A percentile compares a stretch with the other conserved stretches of the same genome.
phyloP scores from a whole-genome alignment of 371 early-diverging fungal genomes.

The Funneliformis caledonium region DNA sequence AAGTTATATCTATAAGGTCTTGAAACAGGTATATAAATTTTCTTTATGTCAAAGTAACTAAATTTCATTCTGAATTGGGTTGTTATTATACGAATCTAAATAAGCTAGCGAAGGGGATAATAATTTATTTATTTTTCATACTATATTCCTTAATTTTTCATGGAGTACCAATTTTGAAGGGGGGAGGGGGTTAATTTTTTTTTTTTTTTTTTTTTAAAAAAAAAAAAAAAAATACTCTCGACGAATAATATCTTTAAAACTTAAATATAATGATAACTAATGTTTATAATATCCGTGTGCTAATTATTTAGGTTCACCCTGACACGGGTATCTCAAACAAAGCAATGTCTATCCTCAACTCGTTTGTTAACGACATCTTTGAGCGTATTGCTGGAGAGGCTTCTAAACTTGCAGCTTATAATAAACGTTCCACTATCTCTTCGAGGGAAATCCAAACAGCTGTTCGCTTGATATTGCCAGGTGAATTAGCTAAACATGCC shows the following conservation, averaged over 20 bases:
- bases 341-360: slow-evolving; percentile 98
- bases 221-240: neutral
- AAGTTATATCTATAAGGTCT: slow-evolving; percentile 95
- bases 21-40: slow-evolving; percentile 74
- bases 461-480: slow-evolving; percentile 91
- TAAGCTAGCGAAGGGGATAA: neutral
- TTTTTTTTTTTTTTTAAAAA: neutral
- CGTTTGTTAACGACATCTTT: slow-evolving; percentile 97
- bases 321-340: slow-evolving; percentile 98
- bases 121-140: neutral
- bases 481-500: slow-evolving; percentile 97
- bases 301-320: slow-evolving; percentile 64
- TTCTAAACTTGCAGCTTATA: slow-evolving; percentile 90
- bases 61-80: neutral
- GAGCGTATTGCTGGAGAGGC: slow-evolving; percentile 91
- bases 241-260: no score
- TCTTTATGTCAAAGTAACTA: neutral
- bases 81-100: neutral
- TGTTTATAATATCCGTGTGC: slow-evolving; percentile 53
- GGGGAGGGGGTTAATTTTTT: neutral
- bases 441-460: slow-evolving; percentile 96
- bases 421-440: slow-evolving; percentile 93
- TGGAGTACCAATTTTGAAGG: no score
- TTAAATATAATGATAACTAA: neutral
- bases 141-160: no score